Evolutionary conservation across 441 rosid genomes (phyloP), one percentile per base, ranked within the genome.

Genomic region (Erodium moschatum): DNA sequence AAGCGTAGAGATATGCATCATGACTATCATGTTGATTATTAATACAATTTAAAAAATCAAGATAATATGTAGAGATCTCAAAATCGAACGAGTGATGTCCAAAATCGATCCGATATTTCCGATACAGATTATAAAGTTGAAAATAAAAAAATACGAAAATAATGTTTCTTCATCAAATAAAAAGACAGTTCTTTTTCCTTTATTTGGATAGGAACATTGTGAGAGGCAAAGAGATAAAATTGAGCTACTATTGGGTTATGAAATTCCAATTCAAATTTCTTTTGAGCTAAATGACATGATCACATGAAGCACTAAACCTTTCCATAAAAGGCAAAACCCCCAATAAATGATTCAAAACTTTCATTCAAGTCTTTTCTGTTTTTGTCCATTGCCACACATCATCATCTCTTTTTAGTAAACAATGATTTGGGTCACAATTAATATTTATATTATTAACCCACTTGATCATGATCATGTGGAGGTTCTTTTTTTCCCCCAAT

Each of bases 341-440:
- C 61, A 54, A 29, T 54, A 54, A 54, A 54, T 54, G 2, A 54
- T 54, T 54, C 61, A 54, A 54, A 35, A 35, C 61, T 54, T 16
- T 54, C 61, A 54, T 52, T 52, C 19, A 16, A n/a, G 19, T n/a
- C 60, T 21, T 54, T 16, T 4, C 61, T 16, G 16, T 54, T 54
- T 54, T 54, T 54, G 61, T 44, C 21, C 5, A 15, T 54, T 16
- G 2, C 7, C 6, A 13, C 20, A 54, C 61, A 54, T 54, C 61
- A 16, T 54, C 16, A 15, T 54, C 19, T 54, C 21, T n/a, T 54
- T 16, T 1, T 54, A 16, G 21, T 54, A 54, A 5, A 54, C 21
- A 54, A 54, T 54, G 19, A 54, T 54, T 54, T 54, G 61, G 20
- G 50, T 2, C 50, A 44, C 50, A 35, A 5, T 44, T 16, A 5